A percentile compares a stretch with the other conserved stretches of the same genome.
These are phyloP conservation scores for Skeletonema tropicum DNA, from an alignment of 108 stramenopile species.

Conservation along the genomic window DNA sequence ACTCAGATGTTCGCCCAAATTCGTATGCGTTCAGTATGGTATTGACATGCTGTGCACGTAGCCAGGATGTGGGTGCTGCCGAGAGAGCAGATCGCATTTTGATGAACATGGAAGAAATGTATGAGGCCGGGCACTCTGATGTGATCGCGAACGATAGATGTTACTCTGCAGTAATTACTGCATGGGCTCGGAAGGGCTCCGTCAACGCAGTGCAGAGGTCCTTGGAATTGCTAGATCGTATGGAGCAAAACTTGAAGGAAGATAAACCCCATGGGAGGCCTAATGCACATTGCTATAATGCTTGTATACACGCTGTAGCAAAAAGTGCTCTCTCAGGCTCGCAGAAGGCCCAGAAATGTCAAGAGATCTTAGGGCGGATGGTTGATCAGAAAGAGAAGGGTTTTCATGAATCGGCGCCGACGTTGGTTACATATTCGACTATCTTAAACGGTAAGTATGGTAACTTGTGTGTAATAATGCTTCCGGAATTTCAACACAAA, in stretches of 20 bases:
- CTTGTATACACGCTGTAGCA: slow-evolving; percentile 48
- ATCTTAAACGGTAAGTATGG: slow-evolving; percentile 44
- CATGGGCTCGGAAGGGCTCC: slow-evolving; percentile 67
- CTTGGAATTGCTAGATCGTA: slow-evolving; percentile 55
- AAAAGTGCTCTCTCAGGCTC: slow-evolving; percentile 29
- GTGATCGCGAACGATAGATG: slow-evolving; percentile 37
- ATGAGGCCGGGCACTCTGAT: slow-evolving; percentile 46
- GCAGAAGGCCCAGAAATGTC: slow-evolving; percentile 26
- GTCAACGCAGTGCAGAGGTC: slow-evolving; percentile 53
- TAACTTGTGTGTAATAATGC: neutral
- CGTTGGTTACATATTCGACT: slow-evolving; percentile 37
- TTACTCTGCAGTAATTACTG: slow-evolving; percentile 73
- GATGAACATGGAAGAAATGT: slow-evolving; percentile 57
- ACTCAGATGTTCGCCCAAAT: slow-evolving; percentile 16
- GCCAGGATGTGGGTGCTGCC: slow-evolving; percentile 52
- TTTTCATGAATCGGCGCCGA: slow-evolving; percentile 38
- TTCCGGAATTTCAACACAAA: neutral
- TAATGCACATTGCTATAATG: slow-evolving; percentile 51
- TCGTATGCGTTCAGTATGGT: slow-evolving; percentile 45
- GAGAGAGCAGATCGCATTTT: slow-evolving; percentile 61
- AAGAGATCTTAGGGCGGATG: slow-evolving; percentile 40
- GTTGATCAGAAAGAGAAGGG: slow-evolving; percentile 21
- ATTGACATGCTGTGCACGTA: slow-evolving; percentile 43
- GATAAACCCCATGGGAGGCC: slow-evolving; percentile 39
- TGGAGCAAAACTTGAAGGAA: slow-evolving; percentile 56